phyloP scores from a whole-genome alignment of 2,329 filamentous ascomycete genomes.

The Aphanoascus verrucosus region DNA sequence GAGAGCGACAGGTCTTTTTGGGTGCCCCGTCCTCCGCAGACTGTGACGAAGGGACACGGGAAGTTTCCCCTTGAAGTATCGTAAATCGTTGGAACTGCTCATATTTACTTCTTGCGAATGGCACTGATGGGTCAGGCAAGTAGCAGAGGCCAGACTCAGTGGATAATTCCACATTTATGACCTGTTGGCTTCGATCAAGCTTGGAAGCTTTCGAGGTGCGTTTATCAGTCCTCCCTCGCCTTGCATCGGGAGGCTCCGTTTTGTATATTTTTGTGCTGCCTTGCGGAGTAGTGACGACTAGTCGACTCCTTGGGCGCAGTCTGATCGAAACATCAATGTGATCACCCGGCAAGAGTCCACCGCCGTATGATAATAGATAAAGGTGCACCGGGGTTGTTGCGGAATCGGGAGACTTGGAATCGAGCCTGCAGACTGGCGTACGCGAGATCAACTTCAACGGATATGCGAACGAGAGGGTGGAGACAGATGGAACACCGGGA shows the following conservation, averaged over 20 bases:
- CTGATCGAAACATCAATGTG: slow-evolving; percentile 61
- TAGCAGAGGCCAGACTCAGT: slow-evolving; percentile 46
- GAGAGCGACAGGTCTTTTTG: slow-evolving; percentile 10
- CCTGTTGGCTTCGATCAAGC: slow-evolving; percentile 38
- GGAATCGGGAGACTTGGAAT: slow-evolving; percentile 27
- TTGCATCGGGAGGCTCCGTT: slow-evolving; percentile 39
- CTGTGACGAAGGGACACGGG: neutral
- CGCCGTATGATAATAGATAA: slow-evolving; percentile 88
- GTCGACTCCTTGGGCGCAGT: slow-evolving; percentile 53
- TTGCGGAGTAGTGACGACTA: slow-evolving; percentile 52
- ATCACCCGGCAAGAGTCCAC: slow-evolving; percentile 83
- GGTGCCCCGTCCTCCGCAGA: neutral
- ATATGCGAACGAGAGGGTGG: slow-evolving; percentile 76
- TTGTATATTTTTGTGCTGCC: slow-evolving; percentile 97
- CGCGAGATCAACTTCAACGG: slow-evolving; percentile 89
- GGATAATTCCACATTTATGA: slow-evolving; percentile 40
- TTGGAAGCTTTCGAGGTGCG: slow-evolving; percentile 13
- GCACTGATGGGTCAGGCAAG: slow-evolving; percentile 86
- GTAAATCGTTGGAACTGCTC: slow-evolving; percentile 73
- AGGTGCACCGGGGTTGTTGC: slow-evolving; percentile 56
- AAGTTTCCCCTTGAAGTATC: slow-evolving; percentile 25
- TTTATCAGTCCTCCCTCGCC: slow-evolving; percentile 33
- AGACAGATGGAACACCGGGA: slow-evolving; percentile 58
- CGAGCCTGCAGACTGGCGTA: slow-evolving; percentile 51
- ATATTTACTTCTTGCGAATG: slow-evolving; percentile 74